Percentiles rank a stretch among this genome's conserved stretches.
These are phyloP conservation scores for Clausena lansium DNA, from an alignment of 345 rosid genomes.

Conservation along the genomic window DNA sequence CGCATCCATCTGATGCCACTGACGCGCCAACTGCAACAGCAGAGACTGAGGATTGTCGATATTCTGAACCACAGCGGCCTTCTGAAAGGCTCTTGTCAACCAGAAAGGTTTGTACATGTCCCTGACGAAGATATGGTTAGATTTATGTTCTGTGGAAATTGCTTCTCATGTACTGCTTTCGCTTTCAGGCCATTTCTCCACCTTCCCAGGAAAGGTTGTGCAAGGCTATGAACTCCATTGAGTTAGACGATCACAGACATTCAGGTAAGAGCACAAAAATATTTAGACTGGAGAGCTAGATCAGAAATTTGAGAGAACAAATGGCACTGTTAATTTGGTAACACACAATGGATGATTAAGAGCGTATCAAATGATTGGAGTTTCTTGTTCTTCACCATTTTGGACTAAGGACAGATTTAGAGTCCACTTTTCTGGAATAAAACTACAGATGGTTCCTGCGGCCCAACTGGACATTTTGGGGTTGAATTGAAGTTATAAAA, in stretches of 20 bases:
- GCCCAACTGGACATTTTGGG: neutral
- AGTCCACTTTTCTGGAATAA: neutral
- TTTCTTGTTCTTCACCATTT: neutral
- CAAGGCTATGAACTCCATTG: constrained; percentile 53
- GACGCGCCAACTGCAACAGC: constrained; percentile 16
- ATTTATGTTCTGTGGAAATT: neutral
- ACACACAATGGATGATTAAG: neutral
- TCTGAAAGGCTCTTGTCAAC: constrained; percentile 60
- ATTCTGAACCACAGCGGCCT: constrained; percentile 30
- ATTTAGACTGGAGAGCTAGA: neutral
- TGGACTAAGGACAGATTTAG: neutral
- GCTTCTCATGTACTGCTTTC: constrained; percentile 20
- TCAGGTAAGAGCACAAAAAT: constrained; percentile 44
- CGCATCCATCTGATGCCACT: constrained; percentile 18
- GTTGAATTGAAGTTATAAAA: neutral
- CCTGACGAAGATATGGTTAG: neutral
- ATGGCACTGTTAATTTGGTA: neutral
- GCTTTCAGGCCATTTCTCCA: constrained; percentile 79
- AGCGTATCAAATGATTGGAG: neutral
- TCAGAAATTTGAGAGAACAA: neutral
- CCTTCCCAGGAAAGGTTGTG: constrained; percentile 64
- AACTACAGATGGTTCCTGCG: neutral
- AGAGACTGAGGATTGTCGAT: constrained; percentile 20
- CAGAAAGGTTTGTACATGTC: constrained; percentile 54
- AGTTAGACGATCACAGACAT: constrained; percentile 38